Base-by-base conservation (phyloP, 495 filamentous ascomycete genomes). In the Aspergillus bertholletiae region DNA sequence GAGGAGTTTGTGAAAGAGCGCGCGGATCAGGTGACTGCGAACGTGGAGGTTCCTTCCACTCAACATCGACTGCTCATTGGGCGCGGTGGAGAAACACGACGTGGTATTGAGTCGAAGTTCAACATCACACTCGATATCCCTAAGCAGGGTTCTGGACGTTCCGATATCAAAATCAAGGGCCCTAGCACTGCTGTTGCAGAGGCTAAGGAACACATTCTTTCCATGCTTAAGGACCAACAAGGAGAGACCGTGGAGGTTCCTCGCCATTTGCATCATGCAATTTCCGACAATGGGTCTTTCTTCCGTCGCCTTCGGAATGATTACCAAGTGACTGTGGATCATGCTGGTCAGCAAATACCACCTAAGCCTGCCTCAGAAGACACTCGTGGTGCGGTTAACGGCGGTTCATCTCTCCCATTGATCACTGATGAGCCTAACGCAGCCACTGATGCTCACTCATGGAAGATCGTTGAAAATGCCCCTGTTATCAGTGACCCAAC, bases 61-160 rank as follows among this genome's bases (percentile, higher is more conserved):
- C 96, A 96, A 75, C 95, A 97, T 66, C 82, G 91, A 28, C 77
- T 89, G 9, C 80, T 99, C 13, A 97, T 99, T 61, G 94, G 94
- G 43, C 89, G 90, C 35, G 92, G 91, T 54, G 94, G 94, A 49
- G 90, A 94, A 49, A 85, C 84, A 32, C 85, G 92, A 56, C 86
- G 89, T 47, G 79, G 82, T 40, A 82, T 99, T n/a, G 94, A 97
- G 74, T 82, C 87, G 21, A 82, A 90, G 66, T 96, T 97, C 79
- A 86, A 85, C 53, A 85, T 99, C 60, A 85, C 84, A 15, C 82
- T 99, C 56, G 90, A 96, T 59, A 88, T 99, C 49, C 94, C 94
- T 11, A 88, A 89, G 58, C 82, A 88, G 46, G 91, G 90, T 17
- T 82, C 80, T 43, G 79, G 76, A 22, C 79, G 83, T 51, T 79